phyloP scores from a whole-genome alignment of 352 stramenopile genomes.

The Chrysophaeum taylorii region DNA sequence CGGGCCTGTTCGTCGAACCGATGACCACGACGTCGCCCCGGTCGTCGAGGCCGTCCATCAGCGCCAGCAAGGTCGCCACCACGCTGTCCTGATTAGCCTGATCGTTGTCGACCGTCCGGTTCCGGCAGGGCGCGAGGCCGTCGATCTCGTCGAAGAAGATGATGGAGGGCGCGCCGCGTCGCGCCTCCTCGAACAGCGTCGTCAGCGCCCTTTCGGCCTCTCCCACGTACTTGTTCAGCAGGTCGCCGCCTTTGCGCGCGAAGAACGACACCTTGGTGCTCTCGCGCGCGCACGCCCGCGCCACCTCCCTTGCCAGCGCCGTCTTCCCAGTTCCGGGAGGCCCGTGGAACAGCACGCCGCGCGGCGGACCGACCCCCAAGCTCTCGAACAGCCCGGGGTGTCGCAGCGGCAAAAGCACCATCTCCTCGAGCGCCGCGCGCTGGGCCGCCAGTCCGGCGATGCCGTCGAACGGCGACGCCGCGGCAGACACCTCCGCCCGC shows the following conservation, averaged over 20 bases:
- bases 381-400: conserved; percentile 50
- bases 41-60: conserved; percentile 79
- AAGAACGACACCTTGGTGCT: conserved; percentile 37
- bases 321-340: conserved; percentile 55
- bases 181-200: conserved; percentile 82
- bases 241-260: conserved; percentile 28
- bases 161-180: conserved; percentile 69
- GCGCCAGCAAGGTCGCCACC: conserved; percentile 83
- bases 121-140: conserved; percentile 79
- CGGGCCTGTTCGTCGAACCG: conserved; percentile 81
- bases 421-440: neutral
- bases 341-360: conserved; percentile 51
- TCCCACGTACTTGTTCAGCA: conserved; percentile 23
- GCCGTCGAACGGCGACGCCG: neutral
- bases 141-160: conserved; percentile 95
- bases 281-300: conserved; percentile 51
- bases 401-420: conserved; percentile 36
- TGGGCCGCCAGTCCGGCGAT: neutral
- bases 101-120: conserved; percentile 44
- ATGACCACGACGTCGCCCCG: conserved; percentile 80
- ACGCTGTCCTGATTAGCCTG: conserved; percentile 50
- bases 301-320: conserved; percentile 50
- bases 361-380: conserved; percentile 44
- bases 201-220: conserved; percentile 52
- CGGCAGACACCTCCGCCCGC: too few relatives aligned